Evolutionary conservation across 208 protist genomes (phyloP), one percentile per base, ranked within the genome.

Genomic region (Strigomonas culicis): DNA sequence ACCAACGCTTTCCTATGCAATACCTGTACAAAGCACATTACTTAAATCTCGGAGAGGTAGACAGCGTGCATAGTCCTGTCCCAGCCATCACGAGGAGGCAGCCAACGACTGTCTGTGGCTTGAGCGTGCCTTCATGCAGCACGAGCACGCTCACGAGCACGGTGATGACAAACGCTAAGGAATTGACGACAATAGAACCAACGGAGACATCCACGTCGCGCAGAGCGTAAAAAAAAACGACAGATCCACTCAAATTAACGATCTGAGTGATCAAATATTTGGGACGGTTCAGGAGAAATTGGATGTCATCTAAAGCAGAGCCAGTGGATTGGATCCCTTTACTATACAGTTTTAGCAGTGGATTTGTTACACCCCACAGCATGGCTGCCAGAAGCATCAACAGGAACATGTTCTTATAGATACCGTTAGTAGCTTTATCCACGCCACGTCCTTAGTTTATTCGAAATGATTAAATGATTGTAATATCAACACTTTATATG

Each of bases 291-390:
- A 82, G 1, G 32, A 95, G 77, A 66, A 90, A 89, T 11, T 56
- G 19, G 2, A 91, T 32, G 62, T 95, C 86, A 19, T 89, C 77
- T 50, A 76, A 57, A 22, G 78, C 52, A 17, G 85, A 89, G 1
- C 76, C 77, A 10, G 65, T 76, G 17, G 56, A 61, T 15, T 75
- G n/a, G 71, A 93, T 84, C 19, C 86, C 89, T 57, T 64, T 70
- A 59, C 82, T 93, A 63, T 80, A 95, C 21, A 62, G 79, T 53
- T 95, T 95, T 25, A 95, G 63, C 27, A 95, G 56, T 27, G 90
- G 90, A 44, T 95, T 93, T 10, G 90, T 95, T 8, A 80, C 72
- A 0, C 90, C 90, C 90, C 90, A 95, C 17, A 95, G 66, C 15
- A 93, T 43, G 1, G 84, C 90, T 44, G 86, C 84, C 7, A 95